A percentile compares a stretch with the other conserved stretches of the same genome.
Evolutionary conservation across 305 asterid genomes (phyloP).

Genomic region (Solanum aculeatissimum): DNA sequence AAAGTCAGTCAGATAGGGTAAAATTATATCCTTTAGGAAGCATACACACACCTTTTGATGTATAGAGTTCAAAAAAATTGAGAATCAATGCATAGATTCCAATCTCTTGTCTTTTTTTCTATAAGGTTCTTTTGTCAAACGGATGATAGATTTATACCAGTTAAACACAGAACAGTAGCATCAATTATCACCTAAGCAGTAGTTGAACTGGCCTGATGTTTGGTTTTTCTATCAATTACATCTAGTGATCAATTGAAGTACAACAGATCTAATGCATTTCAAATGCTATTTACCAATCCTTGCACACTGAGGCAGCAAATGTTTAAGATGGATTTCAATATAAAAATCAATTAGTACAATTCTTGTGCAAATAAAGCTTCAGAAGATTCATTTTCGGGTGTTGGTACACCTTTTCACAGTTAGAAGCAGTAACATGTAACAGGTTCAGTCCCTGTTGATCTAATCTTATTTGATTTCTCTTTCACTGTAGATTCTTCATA

Average conservation of each 20-base stretch:
- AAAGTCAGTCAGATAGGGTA: too few species aligned
- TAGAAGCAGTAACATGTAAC: conserved; percentile 49
- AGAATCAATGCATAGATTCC: too few species aligned
- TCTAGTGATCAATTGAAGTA: background rate
- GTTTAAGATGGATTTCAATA: background rate
- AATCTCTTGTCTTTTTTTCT: too few species aligned
- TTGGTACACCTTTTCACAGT: background rate
- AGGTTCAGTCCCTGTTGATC: conserved; percentile 27
- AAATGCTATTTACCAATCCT: background rate
- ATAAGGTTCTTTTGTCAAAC: background rate
- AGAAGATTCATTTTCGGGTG: background rate
- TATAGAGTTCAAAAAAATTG: too few species aligned
- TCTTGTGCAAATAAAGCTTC: background rate
- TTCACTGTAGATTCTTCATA: conserved; percentile 33
- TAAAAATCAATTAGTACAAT: background rate
- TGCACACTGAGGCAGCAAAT: background rate
- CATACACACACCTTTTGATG: too few species aligned
- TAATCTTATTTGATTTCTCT: conserved; percentile 40
- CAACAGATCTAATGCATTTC: background rate
- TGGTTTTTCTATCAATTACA: background rate
- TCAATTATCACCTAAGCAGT: background rate
- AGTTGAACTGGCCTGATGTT: background rate
- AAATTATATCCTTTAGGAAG: too few species aligned
- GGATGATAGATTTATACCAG: background rate
- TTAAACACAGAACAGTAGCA: background rate